Percentiles rank a stretch among this genome's conserved stretches.
These are phyloP conservation scores for Cercospora sp. DNA, from an alignment of 2,329 filamentous ascomycete species.

Conservation along the genomic window DNA sequence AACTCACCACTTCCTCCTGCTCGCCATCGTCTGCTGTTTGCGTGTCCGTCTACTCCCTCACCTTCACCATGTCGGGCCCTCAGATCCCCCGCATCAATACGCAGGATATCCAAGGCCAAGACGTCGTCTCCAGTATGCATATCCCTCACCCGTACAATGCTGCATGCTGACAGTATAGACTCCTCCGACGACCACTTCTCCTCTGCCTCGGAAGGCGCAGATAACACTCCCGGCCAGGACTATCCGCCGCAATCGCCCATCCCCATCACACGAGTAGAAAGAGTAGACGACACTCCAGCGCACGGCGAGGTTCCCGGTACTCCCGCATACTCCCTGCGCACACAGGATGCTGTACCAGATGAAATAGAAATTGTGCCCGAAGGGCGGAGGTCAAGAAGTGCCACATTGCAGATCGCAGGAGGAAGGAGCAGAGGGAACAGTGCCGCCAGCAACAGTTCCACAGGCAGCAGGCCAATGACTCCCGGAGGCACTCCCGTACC, in stretches of 20 bases:
- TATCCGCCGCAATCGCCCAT: conserved; percentile 46
- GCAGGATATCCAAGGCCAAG: conserved; percentile 31
- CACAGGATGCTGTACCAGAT: conserved; percentile 63
- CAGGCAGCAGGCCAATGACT: conserved; percentile 47
- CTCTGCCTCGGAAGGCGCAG: conserved; percentile 60
- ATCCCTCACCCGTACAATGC: conserved; percentile 24
- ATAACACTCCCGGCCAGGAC: conserved; percentile 34
- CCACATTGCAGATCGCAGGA: conserved; percentile 35
- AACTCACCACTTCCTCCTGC: background rate
- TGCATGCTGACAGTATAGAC: conserved; percentile 37
- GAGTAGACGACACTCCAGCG: conserved; percentile 59
- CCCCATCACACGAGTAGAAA: conserved; percentile 63
- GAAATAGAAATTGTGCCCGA: conserved; percentile 60
- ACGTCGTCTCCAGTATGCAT: conserved; percentile 24
- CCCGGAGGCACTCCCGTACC: conserved; percentile 58
- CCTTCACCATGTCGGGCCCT: conserved; percentile 33
- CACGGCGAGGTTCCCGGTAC: conserved; percentile 65
- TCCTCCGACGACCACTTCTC: conserved; percentile 61
- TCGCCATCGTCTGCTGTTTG: conserved; percentile 1
- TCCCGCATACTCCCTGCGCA: conserved; percentile 58
- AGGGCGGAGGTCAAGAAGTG: conserved; percentile 45
- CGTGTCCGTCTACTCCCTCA: background rate
- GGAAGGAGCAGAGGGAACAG: conserved; percentile 36
- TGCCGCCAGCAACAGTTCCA: conserved; percentile 41
- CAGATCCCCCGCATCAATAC: conserved; percentile 36